These are phyloP conservation scores for Leucosporidium scottii DNA, from an alignment of 768 basidiomycete genomes.

Conservation along the genomic window DNA sequence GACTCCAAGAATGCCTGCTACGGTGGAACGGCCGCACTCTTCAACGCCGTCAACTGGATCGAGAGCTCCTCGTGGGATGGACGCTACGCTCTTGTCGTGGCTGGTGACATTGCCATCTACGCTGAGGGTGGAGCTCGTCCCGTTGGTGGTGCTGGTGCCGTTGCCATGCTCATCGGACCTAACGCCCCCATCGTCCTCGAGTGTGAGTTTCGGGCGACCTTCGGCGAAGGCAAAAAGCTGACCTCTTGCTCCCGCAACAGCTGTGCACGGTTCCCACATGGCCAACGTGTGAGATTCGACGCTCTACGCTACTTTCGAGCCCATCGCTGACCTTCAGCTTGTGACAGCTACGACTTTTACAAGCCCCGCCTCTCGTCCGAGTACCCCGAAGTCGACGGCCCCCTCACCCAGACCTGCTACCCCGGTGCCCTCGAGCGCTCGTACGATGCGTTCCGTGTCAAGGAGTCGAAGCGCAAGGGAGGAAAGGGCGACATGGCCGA, in stretches of 20 bases:
- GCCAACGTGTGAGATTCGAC: constrained; percentile 56
- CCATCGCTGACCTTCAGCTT: neutral
- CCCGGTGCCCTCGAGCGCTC: constrained; percentile 85
- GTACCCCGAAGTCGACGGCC: constrained; percentile 95
- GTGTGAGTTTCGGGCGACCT: constrained; percentile 55
- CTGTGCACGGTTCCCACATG: constrained; percentile 94
- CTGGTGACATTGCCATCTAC: constrained; percentile 96
- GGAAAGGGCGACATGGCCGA: constrained; percentile 30
- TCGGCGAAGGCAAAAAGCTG: neutral
- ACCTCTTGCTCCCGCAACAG: constrained; percentile 46
- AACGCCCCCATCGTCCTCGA: constrained; percentile 91
- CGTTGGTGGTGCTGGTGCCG: constrained; percentile 92
- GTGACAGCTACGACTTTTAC: constrained; percentile 78
- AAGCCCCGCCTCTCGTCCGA: constrained; percentile 93
- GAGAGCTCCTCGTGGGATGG: constrained; percentile 96
- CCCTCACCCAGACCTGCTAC: constrained; percentile 90
- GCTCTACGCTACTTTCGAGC: no score
- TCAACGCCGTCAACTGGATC: constrained; percentile 98
- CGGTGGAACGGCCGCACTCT: constrained; percentile 94
- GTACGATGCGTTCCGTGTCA: constrained; percentile 75
- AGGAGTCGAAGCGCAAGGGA: constrained; percentile 54
- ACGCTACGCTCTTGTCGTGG: constrained; percentile 91
- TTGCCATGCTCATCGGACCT: constrained; percentile 90
- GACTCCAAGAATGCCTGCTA: constrained; percentile 99
- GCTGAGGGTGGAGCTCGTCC: constrained; percentile 91